phyloP scores from a whole-genome alignment of 2,329 filamentous ascomycete genomes.

The Penicillium sp. region DNA sequence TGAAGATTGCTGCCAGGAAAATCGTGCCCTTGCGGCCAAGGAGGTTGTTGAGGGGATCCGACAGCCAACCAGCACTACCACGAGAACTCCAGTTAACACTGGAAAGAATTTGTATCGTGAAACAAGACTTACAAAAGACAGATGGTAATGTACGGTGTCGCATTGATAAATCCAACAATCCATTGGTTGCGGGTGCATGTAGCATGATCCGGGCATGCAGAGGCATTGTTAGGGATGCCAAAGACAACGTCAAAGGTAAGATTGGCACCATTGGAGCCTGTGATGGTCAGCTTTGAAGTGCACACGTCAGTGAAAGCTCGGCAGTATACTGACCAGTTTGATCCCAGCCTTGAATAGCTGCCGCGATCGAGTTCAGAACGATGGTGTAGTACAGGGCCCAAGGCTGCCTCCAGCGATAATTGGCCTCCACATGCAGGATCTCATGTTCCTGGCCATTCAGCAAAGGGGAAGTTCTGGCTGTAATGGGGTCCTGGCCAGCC shows the following conservation, averaged over 20 bases:
- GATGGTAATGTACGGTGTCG: constrained; percentile 52
- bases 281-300: not conserved
- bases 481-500: constrained; percentile 68
- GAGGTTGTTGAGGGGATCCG: constrained; percentile 18
- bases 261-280: constrained; percentile 24
- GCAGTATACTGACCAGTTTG: constrained; percentile 37
- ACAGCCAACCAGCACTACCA: constrained; percentile 18
- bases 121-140: constrained; percentile 45
- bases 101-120: not conserved
- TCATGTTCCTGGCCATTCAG: constrained; percentile 54
- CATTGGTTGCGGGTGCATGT: constrained; percentile 48
- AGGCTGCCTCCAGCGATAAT: constrained; percentile 50
- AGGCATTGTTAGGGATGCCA: constrained; percentile 18
- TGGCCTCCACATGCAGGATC: constrained; percentile 45
- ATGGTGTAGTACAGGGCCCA: constrained; percentile 51
- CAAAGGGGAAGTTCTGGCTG: constrained; percentile 57
- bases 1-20: constrained; percentile 19
- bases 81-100: not conserved
- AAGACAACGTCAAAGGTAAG: constrained; percentile 22
- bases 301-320: not conserved
- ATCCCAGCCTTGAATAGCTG: constrained; percentile 54
- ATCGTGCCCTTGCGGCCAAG: constrained; percentile 21
- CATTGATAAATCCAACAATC: constrained; percentile 64
- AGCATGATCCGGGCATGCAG: constrained; percentile 18
- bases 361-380: constrained; percentile 51